These are phyloP conservation scores for Quillaja saponaria DNA, from an alignment of 306 rosid genomes.

Conservation along the genomic window DNA sequence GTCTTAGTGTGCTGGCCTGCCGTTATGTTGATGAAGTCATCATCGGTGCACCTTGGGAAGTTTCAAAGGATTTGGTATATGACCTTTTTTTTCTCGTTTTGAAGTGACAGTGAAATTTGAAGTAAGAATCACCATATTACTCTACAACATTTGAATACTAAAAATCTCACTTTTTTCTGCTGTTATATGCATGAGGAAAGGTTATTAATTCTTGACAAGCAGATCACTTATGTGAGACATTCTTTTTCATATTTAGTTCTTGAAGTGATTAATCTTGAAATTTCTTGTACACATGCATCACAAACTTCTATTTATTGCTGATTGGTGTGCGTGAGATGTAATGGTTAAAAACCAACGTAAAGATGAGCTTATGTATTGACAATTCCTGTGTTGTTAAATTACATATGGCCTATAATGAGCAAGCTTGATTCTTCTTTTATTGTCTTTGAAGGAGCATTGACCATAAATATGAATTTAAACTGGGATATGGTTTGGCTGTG, in stretches of 20 bases:
- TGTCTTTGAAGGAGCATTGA: background rate
- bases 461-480: background rate
- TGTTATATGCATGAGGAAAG: slow-evolving; percentile 11
- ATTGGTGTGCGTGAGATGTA: background rate
- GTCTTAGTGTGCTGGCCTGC: slow-evolving; percentile 91
- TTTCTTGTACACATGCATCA: slow-evolving; percentile 4
- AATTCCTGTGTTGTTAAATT: background rate
- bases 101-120: background rate
- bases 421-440: background rate
- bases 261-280: slow-evolving; percentile 3
- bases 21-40: slow-evolving; percentile 96
- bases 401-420: background rate
- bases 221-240: slow-evolving; percentile 6
- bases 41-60: slow-evolving; percentile 95
- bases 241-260: slow-evolving; percentile 14
- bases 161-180: background rate
- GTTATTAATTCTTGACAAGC: slow-evolving; percentile 3
- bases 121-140: slow-evolving; percentile 2
- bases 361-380: background rate
- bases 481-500: background rate
- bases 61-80: slow-evolving; percentile 88
- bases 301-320: slow-evolving; percentile 10
- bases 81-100: slow-evolving; percentile 6
- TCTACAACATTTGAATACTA: slow-evolving; percentile 8
- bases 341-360: background rate